Conservation (phyloP, 768 basidiomycete species). For the Rhizopogon rudus region DNA sequence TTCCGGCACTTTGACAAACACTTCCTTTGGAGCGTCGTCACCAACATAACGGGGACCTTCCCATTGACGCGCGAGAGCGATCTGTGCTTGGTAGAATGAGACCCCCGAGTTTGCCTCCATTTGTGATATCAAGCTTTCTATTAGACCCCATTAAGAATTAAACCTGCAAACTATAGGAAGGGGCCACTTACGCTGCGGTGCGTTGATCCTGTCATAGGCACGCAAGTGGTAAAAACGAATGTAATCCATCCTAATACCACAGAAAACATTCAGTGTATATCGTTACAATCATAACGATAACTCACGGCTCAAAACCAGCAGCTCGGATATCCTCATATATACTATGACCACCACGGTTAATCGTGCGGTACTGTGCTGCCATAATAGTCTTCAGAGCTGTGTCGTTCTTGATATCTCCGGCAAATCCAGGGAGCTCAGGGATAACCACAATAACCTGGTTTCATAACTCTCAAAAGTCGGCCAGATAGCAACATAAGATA, state of each 20-base stretch:
- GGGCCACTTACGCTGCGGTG: slow-evolving; percentile 49
- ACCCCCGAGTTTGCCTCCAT: slow-evolving; percentile 77
- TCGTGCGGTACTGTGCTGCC: slow-evolving; percentile 83
- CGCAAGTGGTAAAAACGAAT: slow-evolving; percentile 93
- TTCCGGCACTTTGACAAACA: slow-evolving; percentile 53
- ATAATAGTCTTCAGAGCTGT: slow-evolving; percentile 72
- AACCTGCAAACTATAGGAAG: not conserved
- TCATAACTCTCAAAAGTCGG: not conserved
- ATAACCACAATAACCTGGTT: slow-evolving; percentile 77
- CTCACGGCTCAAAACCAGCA: slow-evolving; percentile 77
- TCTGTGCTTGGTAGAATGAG: slow-evolving; percentile 80
- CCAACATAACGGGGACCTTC: slow-evolving; percentile 43
- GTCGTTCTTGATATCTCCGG: slow-evolving; percentile 73
- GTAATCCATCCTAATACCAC: slow-evolving; percentile 57
- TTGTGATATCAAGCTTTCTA: slow-evolving; percentile 48
- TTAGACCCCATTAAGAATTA: slow-evolving; percentile 19
- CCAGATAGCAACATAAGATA: not conserved
- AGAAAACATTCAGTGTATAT: not conserved
- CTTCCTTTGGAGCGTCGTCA: slow-evolving; percentile 38
- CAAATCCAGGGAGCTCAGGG: slow-evolving; percentile 89
- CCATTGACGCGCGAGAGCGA: slow-evolving; percentile 78
- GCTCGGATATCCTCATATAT: slow-evolving; percentile 80
- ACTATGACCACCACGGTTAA: slow-evolving; percentile 83
- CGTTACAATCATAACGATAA: not conserved
- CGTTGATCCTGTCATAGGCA: slow-evolving; percentile 87